These are phyloP conservation scores for Xylaria sp. DNA, from an alignment of 495 filamentous ascomycete species.

Conservation along the genomic window DNA sequence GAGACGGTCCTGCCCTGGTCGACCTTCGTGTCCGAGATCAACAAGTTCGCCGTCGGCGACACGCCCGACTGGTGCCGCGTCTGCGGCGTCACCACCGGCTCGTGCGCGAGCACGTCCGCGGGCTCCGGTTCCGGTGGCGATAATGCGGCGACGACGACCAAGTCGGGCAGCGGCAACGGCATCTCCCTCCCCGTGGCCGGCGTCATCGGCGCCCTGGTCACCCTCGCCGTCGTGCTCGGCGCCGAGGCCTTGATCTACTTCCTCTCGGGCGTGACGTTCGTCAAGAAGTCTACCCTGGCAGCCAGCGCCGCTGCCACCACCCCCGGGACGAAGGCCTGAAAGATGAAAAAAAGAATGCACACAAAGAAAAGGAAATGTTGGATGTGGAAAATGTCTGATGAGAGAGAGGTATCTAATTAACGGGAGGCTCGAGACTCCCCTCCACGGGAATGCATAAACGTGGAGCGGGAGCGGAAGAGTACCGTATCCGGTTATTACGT, in stretches of 20 bases:
- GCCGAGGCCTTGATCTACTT: slow-evolving; percentile 49
- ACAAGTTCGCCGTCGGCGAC: slow-evolving; percentile 64
- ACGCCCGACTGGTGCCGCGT: slow-evolving; percentile 70
- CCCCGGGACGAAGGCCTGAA: slow-evolving; percentile 9
- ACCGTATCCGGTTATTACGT: not conserved
- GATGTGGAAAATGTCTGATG: not conserved
- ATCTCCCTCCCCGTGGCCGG: slow-evolving; percentile 60
- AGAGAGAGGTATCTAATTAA: too few relatives aligned
- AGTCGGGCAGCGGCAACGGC: slow-evolving; percentile 20
- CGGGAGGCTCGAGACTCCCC: not conserved
- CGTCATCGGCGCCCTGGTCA: slow-evolving; percentile 58
- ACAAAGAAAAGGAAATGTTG: not conserved
- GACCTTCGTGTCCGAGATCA: slow-evolving; percentile 67
- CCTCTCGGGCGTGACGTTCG: slow-evolving; percentile 44
- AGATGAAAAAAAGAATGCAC: not conserved
- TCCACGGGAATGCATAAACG: not conserved
- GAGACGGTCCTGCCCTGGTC: slow-evolving; percentile 63
- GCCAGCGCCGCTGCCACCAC: slow-evolving; percentile 6
- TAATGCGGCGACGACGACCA: slow-evolving; percentile 10
- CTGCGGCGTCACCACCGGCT: slow-evolving; percentile 68
- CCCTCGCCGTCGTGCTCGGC: slow-evolving; percentile 52
- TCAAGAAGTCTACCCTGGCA: slow-evolving; percentile 42
- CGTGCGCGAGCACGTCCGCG: slow-evolving; percentile 57
- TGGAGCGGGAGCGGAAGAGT: too few relatives aligned
- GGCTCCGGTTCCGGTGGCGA: slow-evolving; percentile 7